A percentile compares a stretch with the other conserved stretches of the same genome.
Conservation (phyloP, 2,329 filamentous ascomycete genomes). For the Didymella pomorum region DNA sequence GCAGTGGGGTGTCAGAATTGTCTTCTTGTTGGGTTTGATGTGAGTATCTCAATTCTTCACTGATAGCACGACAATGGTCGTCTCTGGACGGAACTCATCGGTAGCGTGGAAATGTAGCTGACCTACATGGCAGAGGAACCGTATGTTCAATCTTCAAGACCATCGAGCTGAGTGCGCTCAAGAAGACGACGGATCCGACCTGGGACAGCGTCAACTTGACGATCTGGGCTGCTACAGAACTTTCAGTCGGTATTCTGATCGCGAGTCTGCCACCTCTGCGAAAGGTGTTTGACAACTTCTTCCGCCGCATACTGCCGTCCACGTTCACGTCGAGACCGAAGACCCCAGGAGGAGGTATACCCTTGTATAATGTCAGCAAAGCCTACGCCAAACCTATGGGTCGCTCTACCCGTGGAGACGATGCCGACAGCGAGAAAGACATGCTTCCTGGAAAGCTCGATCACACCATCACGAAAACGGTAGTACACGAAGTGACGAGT, state of each 20-base stretch:
- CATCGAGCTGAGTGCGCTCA: conserved; percentile 30
- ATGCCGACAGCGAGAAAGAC: conserved; percentile 32
- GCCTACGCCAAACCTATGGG: conserved; percentile 21
- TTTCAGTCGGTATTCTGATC: conserved; percentile 38
- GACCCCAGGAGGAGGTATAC: conserved; percentile 21
- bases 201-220: conserved; percentile 36
- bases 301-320: conserved; percentile 28
- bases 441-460: conserved; percentile 27
- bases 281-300: conserved; percentile 36
- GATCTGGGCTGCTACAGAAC: conserved; percentile 36
- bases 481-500: conserved; percentile 33
- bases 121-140: conserved; percentile 26
- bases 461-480: conserved; percentile 30
- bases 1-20: conserved; percentile 36
- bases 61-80: background rate
- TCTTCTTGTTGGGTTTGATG: conserved; percentile 40
- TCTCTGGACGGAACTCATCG: background rate
- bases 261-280: conserved; percentile 37
- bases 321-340: conserved; percentile 24
- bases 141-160: conserved; percentile 38
- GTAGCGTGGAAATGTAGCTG: background rate
- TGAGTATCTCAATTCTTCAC: conserved; percentile 19
- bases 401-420: conserved; percentile 20
- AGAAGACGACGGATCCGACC: conserved; percentile 34
- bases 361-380: conserved; percentile 29